Conservation (phyloP, 805 yeast species). For the Isabelozyma pseudorhagii region DNA sequence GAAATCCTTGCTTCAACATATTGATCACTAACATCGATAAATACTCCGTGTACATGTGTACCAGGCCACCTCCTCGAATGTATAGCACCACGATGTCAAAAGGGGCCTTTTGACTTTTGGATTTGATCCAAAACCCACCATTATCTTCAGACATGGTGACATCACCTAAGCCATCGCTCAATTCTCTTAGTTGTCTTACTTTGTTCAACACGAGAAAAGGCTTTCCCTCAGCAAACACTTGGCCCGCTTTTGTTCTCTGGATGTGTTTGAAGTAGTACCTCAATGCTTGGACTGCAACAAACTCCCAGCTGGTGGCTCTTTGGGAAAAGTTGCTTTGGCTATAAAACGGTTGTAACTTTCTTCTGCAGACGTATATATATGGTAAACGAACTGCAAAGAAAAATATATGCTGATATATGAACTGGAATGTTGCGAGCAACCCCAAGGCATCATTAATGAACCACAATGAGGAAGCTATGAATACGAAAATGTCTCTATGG, state of each 20-base stretch:
- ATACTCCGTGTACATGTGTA: slow-evolving; percentile 45
- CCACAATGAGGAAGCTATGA: slow-evolving; percentile 12
- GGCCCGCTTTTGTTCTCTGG: not conserved
- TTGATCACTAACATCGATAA: slow-evolving; percentile 37
- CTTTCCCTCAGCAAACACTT: slow-evolving; percentile 8
- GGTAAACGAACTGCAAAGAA: slow-evolving; percentile 1
- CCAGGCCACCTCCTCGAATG: slow-evolving; percentile 45
- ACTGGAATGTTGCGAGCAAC: slow-evolving; percentile 9
- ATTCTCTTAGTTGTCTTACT: slow-evolving; percentile 26
- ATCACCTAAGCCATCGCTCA: slow-evolving; percentile 32
- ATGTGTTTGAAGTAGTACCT: slow-evolving; percentile 2
- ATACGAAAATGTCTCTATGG: slow-evolving; percentile 18
- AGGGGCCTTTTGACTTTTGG: slow-evolving; percentile 12
- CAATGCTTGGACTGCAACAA: slow-evolving; percentile 4
- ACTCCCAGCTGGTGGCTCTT: slow-evolving; percentile 15
- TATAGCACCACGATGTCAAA: slow-evolving; percentile 43
- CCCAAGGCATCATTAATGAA: slow-evolving; percentile 22
- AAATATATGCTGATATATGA: slow-evolving; percentile 11
- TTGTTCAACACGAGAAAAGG: slow-evolving; percentile 28
- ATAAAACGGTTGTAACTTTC: slow-evolving; percentile 8
- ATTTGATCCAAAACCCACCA: slow-evolving; percentile 29
- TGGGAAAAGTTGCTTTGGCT: slow-evolving; percentile 20
- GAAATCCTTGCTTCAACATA: slow-evolving; percentile 47
- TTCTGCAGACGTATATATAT: slow-evolving; percentile 3
- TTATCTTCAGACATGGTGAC: slow-evolving; percentile 13